phyloP scores from a whole-genome alignment of 225 moss, liverwort and hornwort species.

The Climacium dendroides region DNA sequence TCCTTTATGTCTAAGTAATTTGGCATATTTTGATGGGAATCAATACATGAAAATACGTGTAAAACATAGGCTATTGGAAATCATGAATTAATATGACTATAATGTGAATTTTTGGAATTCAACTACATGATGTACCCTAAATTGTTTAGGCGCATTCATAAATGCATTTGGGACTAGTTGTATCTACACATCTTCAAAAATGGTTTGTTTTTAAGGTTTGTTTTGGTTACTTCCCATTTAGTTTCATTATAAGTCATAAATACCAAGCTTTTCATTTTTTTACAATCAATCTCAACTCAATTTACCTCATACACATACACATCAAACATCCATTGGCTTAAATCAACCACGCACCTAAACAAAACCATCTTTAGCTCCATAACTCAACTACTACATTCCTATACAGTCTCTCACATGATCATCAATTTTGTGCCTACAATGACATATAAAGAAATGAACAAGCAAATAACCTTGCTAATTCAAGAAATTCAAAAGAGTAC shows the following conservation, averaged over 20 bases:
- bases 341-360: accelerated
- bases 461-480: accelerated
- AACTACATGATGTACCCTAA: not conserved
- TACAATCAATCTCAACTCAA: accelerated
- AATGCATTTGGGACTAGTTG: not conserved
- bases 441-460: accelerated
- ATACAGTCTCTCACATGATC: accelerated
- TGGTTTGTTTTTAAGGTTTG: not conserved
- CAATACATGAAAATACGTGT: not conserved
- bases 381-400: accelerated
- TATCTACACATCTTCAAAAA: not conserved
- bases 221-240: accelerated
- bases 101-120: not conserved
- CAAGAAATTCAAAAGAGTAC: accelerated
- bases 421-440: accelerated
- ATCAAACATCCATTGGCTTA: not conserved
- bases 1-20: not conserved
- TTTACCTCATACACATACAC: not conserved
- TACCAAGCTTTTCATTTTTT: not conserved
- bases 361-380: not conserved
- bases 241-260: not conserved
- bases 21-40: accelerated
- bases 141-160: too few relatives aligned
- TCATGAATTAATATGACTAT: not conserved
- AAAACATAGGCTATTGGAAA: not conserved